Evolutionary conservation across 1,284 basidiomycete species (phyloP), one percentile per base, ranked within the genome.

Genomic region (Apiotrichum domesticum): DNA sequence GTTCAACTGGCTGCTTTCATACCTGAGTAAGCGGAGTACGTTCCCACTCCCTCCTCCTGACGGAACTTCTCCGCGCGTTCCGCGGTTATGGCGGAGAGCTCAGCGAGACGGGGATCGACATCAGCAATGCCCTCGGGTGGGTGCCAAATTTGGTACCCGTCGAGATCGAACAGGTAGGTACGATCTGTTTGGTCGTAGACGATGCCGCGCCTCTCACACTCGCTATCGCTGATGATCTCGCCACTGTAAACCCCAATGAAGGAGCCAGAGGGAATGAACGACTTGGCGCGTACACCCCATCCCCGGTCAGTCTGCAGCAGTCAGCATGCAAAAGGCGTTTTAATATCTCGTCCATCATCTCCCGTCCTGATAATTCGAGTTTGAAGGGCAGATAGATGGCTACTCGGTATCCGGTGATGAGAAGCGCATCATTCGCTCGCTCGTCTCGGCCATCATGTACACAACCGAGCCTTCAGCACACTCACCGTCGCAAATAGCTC

Each of bases 161-260:
- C 90, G 21, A 91, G 66, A 61, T 90, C 84, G 64, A 94, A 88
- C 2, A 94, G 79, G 66, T 96, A 96, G 63, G 91, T 94, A 48
- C 86, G 79, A 3, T 87, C 88, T 51, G 85, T 83, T 53, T 81
- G 78, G 66, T 90, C 84, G 69, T 96, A 96, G 14, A 82, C 75
- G 10, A 8, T 4, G 56, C 87, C 89, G 32, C 92, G 82, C 10
- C 73, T 65, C 46, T 91, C 84, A 2, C 81, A 82, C 52, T 86
- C 86, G 1, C 72, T 76, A 48, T 89, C 86, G 0, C 81, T 84
- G 32, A 95, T 66, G 4, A 92, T 75, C 70, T 96, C 92, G 1
- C 92, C 92, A 2, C 89, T 79, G 71, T 95, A 95, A 0, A 89
- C 80, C 2, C 90, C 90, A 45, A 96, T 76, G 67, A 87, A 95